phyloP scores from a whole-genome alignment of 2,329 filamentous ascomycete genomes.

The Penicillium rolfsii region DNA sequence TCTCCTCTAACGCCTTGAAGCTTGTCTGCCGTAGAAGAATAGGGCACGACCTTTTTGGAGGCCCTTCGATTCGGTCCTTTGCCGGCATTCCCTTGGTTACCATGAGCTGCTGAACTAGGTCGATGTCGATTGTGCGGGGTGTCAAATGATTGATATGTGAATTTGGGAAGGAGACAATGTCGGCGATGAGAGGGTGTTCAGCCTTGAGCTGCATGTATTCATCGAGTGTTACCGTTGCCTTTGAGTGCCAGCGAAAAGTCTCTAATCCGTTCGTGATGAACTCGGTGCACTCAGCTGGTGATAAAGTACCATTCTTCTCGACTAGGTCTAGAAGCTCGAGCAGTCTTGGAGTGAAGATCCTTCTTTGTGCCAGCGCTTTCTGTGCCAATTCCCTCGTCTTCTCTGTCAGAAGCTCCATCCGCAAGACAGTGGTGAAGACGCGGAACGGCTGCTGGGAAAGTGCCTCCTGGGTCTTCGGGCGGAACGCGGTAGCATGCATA shows the following conservation, averaged over 20 bases:
- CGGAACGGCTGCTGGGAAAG: constrained; percentile 52
- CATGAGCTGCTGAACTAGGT: constrained; percentile 52
- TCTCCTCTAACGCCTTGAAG: constrained; percentile 57
- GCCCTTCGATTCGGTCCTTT: constrained; percentile 58
- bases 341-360: constrained; percentile 49
- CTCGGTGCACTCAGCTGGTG: constrained; percentile 33
- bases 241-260: constrained; percentile 54
- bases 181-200: constrained; percentile 55
- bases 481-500: constrained; percentile 58
- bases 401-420: constrained; percentile 48
- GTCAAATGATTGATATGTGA: constrained; percentile 61
- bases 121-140: constrained; percentile 56
- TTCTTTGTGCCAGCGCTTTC: constrained; percentile 41
- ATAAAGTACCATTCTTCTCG: constrained; percentile 39
- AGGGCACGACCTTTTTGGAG: constrained; percentile 49
- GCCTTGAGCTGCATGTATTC: constrained; percentile 49
- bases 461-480: constrained; percentile 42
- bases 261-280: constrained; percentile 52
- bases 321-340: constrained; percentile 42
- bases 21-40: constrained; percentile 59
- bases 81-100: constrained; percentile 43
- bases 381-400: constrained; percentile 39
- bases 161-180: constrained; percentile 49
- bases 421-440: constrained; percentile 48
- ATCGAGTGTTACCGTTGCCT: constrained; percentile 44